Evolutionary conservation across 1,284 basidiomycete species (phyloP).

Genomic region (Peniophora sp.): DNA sequence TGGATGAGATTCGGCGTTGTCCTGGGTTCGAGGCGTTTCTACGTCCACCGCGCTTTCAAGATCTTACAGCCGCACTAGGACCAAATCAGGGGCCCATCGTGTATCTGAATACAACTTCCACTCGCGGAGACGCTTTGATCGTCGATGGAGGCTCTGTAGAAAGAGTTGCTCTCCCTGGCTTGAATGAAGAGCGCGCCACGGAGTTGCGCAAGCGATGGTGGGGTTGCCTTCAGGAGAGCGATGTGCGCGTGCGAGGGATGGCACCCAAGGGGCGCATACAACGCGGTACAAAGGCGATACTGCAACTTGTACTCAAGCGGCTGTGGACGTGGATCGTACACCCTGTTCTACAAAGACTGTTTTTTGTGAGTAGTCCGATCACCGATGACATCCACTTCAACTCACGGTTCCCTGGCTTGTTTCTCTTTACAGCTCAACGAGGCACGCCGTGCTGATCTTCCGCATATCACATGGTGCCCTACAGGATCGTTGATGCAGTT

Average conservation of each 20-base stretch:
- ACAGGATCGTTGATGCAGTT: slow-evolving; percentile 15
- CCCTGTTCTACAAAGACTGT: too few species aligned
- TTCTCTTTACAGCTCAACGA: neutral
- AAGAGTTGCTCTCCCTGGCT: too few species aligned
- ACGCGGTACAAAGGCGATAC: neutral
- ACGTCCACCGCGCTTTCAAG: neutral
- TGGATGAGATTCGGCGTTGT: neutral
- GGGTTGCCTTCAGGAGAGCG: neutral
- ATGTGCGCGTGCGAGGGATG: neutral
- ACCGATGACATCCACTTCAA: too few species aligned
- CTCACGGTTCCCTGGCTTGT: neutral
- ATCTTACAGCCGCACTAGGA: neutral
- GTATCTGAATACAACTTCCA: neutral
- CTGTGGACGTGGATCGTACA: too few species aligned
- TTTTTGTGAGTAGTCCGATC: neutral
- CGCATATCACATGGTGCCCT: slow-evolving; percentile 15
- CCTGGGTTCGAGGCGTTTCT: slow-evolving; percentile 9
- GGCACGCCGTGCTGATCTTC: neutral
- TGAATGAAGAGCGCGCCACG: neutral
- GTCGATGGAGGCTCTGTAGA: neutral
- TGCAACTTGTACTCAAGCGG: neutral
- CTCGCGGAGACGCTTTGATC: neutral
- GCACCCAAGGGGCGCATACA: neutral
- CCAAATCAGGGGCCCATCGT: neutral
- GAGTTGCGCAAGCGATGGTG: too few species aligned